Conservation (phyloP, 257 asterid species). For the Anisodus acutangulus region DNA sequence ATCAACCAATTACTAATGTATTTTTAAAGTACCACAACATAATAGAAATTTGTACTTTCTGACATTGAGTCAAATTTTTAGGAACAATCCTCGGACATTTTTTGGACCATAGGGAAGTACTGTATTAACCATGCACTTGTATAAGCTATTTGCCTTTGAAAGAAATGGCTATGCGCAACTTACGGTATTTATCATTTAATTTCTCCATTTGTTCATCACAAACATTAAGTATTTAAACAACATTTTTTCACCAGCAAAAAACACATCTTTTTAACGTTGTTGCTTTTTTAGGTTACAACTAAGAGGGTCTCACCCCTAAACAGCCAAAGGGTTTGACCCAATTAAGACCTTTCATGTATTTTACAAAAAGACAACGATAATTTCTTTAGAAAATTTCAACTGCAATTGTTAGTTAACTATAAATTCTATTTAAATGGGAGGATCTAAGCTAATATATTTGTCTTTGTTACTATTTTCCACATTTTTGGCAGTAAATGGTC, state of each 20-base stretch:
- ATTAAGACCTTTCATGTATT: slow-evolving; percentile 29
- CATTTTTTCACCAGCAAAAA: background rate
- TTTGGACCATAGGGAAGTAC: background rate
- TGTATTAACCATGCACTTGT: background rate
- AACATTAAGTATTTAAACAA: slow-evolving; percentile 37
- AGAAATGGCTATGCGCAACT: background rate
- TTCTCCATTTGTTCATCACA: background rate
- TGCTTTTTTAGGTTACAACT: slow-evolving; percentile 6
- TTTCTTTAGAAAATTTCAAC: background rate
- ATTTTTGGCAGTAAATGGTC: slow-evolving; percentile 41
- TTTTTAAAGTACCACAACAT: background rate
- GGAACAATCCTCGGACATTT: background rate
- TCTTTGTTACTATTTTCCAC: slow-evolving; percentile 38
- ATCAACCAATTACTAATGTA: too few species aligned
- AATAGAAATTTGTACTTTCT: background rate
- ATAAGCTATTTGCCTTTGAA: background rate
- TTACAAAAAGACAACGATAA: background rate
- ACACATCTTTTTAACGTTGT: slow-evolving; percentile 4
- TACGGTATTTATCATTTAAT: background rate
- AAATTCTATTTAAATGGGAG: slow-evolving; percentile 32
- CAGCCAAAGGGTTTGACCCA: slow-evolving; percentile 41
- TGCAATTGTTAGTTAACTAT: too few species aligned
- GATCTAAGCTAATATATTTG: slow-evolving; percentile 20
- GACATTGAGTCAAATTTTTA: background rate
- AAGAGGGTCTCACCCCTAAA: slow-evolving; percentile 38